Evolutionary conservation across 129 eudicot species (phyloP), one percentile per base, ranked within the genome.

Genomic region (Solidago caesia): DNA sequence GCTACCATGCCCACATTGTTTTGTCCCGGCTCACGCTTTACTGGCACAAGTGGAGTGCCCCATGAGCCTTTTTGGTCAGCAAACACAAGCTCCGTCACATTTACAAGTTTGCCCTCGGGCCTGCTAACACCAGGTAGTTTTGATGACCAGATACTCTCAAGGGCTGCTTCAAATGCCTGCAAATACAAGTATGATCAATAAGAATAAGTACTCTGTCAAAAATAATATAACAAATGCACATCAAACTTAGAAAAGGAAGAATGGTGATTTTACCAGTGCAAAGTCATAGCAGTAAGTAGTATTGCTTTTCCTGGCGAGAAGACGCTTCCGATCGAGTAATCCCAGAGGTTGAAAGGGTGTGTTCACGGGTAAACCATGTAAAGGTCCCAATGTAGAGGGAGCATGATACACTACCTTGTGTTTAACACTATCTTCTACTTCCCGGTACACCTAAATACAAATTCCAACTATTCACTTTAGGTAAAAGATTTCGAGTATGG

Each of bases 1-100:
- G 99, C 99, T 51, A 95, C 99, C 99, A 95, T 91, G 64, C 99
- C 99, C 42, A 91, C 94, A 60, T 91, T 94, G 71, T 91, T 95
- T 57, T 77, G 84, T 73, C 87, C 99, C 0, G 97, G 97, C 63
- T 85, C 83, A 7, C 99, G 94, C 77, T 85, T 86, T 45, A 74
- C 79, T 2, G 91, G 62, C 45, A 89, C 77, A 59, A 91, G 89
- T 5, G 89, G 94, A n/a, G 93, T 95, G 45, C 94, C 97, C 96
- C 92, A 87, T 29, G 77, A 67, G 15, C 97, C 96, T 68, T 64
- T 76, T 29, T 74, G 77, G 74, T 95, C 93, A 72, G 92, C 82
- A 85, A 95, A 95, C 21, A 57, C 69, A 45, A 91, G 83, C 84
- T 95, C 99, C 0, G 78, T 84, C 69, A 81, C 88, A 55, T 84